phyloP scores from a whole-genome alignment of 371 early-diverging fungal species.

The Chytridium lagenaria region DNA sequence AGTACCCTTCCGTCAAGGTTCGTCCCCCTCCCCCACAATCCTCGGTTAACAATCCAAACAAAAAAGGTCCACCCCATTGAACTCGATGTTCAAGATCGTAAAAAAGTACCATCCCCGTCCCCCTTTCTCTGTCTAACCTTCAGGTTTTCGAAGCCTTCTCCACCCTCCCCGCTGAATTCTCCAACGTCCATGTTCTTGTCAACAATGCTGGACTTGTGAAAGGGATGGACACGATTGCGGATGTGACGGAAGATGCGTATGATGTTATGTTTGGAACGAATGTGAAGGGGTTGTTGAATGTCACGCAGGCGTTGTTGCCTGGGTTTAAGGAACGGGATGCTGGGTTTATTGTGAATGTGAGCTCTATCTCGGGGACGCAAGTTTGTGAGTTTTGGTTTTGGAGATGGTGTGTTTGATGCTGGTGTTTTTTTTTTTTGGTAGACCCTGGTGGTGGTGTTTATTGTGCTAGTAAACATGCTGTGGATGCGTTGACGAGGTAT shows the following conservation, averaged over 20 bases:
- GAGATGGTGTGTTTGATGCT: no score
- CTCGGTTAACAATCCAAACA: no score
- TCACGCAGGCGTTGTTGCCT: conserved; percentile 85
- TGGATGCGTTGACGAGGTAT: conserved; percentile 71
- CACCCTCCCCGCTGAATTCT: conserved; percentile 61
- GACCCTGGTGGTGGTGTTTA: conserved; percentile 85
- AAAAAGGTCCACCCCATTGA: conserved; percentile 58
- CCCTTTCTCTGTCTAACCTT: not conserved
- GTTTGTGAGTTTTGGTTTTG: conserved; percentile 37
- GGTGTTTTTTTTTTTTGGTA: conserved; percentile 2
- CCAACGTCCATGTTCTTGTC: conserved; percentile 77
- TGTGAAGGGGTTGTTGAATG: conserved; percentile 72
- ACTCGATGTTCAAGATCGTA: conserved; percentile 77
- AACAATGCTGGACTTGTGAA: conserved; percentile 83
- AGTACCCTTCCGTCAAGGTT: conserved; percentile 65
- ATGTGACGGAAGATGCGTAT: conserved; percentile 66
- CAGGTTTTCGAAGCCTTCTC: conserved; percentile 65
- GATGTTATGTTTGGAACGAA: conserved; percentile 91
- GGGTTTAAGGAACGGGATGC: conserved; percentile 75
- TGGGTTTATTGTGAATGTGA: conserved; percentile 90
- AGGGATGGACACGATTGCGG: conserved; percentile 78
- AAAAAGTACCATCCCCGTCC: conserved; percentile 23
- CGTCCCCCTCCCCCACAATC: no score
- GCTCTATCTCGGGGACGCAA: conserved; percentile 78
- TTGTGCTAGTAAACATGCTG: conserved; percentile 91